Base-by-base conservation (phyloP, 441 rosid species). In the Corymbia calophylla region DNA sequence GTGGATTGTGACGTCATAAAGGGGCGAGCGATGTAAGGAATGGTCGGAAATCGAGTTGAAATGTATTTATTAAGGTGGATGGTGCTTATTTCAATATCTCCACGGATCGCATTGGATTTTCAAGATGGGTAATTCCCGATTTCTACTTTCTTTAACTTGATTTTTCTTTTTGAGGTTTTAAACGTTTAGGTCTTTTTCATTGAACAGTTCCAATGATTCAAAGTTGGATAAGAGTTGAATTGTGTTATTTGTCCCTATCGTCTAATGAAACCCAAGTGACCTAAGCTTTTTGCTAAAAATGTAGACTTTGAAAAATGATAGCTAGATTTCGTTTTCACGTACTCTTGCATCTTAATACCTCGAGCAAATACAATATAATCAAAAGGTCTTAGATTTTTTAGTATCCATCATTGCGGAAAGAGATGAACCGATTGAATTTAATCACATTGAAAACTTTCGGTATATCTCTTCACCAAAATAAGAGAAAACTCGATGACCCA, bases 291-390 rank as follows among this genome's bases (percentile, higher is more conserved):
- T 23, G 6, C 5, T 12, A 23, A 21, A 73, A 23, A 14, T 25
- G 1, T 2, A 1, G 51, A 73, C 16, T 77, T 19, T 70, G 48
- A 68, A 68, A 64, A 32, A 4, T 9, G 19, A 7, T 9, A 4
- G 32, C 1, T 10, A 0, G 0, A 35, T 44, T 23, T 2, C 18
- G 1, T 7, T 23, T 44, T 23, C 18, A 12, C 1, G 3, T 44
- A 1, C 3, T 3, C 12, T 44, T 53, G 1, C 11, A 44, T 44
- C 51, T 23, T 1, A 2, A 7, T 12, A 2, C 18, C 18, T 1
- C 3, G 10, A 23, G 51, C 5, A 2, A 8, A 21, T 39, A 23
- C 84, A 4, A 77, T 12, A 44, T 9, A 3, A 44, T 77, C 0
- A 0, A 0, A 23, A 3, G 29, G 5, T 77, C 18, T 23, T 12